Conservation (phyloP, 148 eudicot genomes). For the Suaeda aralocaspica region DNA sequence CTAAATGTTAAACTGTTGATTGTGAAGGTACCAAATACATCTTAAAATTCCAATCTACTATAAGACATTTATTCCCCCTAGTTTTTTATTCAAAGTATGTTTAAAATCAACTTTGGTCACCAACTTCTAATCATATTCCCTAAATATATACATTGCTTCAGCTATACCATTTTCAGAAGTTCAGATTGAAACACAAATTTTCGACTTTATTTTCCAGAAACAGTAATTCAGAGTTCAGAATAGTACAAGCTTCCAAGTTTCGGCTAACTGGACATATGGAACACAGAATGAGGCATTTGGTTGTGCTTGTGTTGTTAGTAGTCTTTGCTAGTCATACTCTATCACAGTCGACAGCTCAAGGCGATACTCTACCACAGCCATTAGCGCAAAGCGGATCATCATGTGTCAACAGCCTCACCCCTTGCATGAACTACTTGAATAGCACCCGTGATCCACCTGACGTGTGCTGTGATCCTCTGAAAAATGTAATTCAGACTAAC, state of each 20-base stretch:
- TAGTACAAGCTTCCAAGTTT: neutral
- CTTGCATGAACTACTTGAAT: slow-evolving; percentile 55
- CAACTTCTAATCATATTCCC: slow-evolving; percentile 14
- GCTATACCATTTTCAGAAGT: neutral
- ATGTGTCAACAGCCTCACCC: slow-evolving; percentile 50
- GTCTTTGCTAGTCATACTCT: slow-evolving; percentile 4
- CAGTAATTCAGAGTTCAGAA: too few species aligned
- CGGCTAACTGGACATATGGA: slow-evolving; percentile 12
- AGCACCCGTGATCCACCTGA: slow-evolving; percentile 35
- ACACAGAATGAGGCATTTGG: neutral
- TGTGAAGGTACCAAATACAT: too few species aligned
- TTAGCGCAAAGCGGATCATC: too few species aligned
- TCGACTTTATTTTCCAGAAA: too few species aligned
- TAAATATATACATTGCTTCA: slow-evolving; percentile 9
- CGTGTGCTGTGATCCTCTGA: slow-evolving; percentile 60
- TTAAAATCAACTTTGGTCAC: slow-evolving; percentile 29
- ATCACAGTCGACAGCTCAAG: slow-evolving; percentile 12
- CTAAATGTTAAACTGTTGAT: neutral
- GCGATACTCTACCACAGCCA: neutral
- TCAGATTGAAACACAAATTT: neutral
- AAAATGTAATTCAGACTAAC: slow-evolving; percentile 42
- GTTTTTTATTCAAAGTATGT: neutral
- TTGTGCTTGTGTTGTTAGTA: slow-evolving; percentile 6
- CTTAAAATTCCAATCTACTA: neutral
- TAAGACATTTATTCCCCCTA: neutral